phyloP scores from a whole-genome alignment of 1,284 basidiomycete species.

The Marasmius sp. region DNA sequence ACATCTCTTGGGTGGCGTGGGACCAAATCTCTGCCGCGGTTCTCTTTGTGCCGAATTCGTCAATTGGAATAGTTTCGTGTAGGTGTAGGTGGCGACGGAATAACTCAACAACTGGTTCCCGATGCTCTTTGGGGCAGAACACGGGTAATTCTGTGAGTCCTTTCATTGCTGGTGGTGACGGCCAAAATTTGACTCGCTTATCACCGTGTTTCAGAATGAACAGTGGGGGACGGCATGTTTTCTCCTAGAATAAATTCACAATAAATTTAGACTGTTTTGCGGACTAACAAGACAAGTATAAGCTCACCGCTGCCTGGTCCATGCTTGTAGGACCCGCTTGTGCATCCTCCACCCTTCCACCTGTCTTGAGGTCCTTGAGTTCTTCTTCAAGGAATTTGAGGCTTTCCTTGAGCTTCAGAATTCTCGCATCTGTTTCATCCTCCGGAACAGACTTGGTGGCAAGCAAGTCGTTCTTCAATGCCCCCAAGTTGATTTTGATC shows the following conservation, averaged over 20 bases:
- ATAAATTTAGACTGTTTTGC: no score
- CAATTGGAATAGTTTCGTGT: neutral
- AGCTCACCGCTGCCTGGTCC: neutral
- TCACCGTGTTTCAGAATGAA: conserved; percentile 7
- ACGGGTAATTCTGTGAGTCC: neutral
- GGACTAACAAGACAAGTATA: no score
- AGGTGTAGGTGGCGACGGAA: neutral
- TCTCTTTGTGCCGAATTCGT: neutral
- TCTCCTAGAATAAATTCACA: neutral
- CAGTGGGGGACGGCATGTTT: conserved; percentile 8
- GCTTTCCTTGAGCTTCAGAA: neutral
- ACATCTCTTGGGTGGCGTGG: neutral
- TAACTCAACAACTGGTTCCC: neutral
- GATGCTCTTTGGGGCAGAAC: neutral
- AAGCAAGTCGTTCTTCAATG: neutral
- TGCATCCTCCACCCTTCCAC: neutral
- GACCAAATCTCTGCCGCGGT: neutral
- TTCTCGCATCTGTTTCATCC: neutral
- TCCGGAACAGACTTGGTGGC: neutral
- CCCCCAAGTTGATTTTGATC: neutral
- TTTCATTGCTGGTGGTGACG: neutral
- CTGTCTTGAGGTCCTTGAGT: neutral
- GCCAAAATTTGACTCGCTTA: conserved; percentile 1
- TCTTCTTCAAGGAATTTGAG: neutral
- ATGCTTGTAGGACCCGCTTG: neutral